phyloP scores from a whole-genome alignment of 1,139 yeast genomes.

The Candida sp. region DNA sequence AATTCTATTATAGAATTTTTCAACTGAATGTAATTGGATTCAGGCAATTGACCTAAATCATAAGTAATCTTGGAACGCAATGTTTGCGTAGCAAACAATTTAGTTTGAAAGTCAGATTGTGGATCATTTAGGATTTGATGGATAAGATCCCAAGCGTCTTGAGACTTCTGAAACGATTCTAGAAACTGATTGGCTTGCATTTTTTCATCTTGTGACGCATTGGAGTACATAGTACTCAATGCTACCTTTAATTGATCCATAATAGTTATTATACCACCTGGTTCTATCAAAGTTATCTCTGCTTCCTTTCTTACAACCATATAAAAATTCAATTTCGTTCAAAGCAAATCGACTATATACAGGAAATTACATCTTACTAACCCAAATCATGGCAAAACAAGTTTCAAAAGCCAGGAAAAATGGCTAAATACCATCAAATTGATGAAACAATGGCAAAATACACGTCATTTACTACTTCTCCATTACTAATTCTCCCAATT shows the following conservation, averaged over 20 bases:
- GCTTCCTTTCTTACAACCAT: too few species aligned
- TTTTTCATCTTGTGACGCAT: slow-evolving; percentile 49
- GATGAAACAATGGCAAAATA: too few species aligned
- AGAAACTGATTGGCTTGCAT: slow-evolving; percentile 62
- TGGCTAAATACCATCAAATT: too few species aligned
- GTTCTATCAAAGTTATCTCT: not conserved
- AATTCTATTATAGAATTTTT: slow-evolving; percentile 62
- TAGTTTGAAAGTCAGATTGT: slow-evolving; percentile 43
- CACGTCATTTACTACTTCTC: too few species aligned
- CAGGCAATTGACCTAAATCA: slow-evolving; percentile 76
- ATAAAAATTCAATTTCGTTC: not conserved
- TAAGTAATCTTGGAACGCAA: slow-evolving; percentile 79
- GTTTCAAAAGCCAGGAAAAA: not conserved
- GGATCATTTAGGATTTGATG: slow-evolving; percentile 28
- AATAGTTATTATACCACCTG: not conserved
- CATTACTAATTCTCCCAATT: too few species aligned
- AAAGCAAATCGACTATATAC: not conserved
- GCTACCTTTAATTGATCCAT: slow-evolving; percentile 41
- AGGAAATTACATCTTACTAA: not conserved
- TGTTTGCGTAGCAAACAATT: slow-evolving; percentile 89
- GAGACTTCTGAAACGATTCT: slow-evolving; percentile 79
- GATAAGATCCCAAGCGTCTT: slow-evolving; percentile 62
- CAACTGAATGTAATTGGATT: slow-evolving; percentile 46
- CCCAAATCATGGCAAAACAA: not conserved
- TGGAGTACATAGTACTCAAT: slow-evolving; percentile 59